Conservation (phyloP, 192 early-diverging fungal genomes). For the Coemansia sp. region DNA sequence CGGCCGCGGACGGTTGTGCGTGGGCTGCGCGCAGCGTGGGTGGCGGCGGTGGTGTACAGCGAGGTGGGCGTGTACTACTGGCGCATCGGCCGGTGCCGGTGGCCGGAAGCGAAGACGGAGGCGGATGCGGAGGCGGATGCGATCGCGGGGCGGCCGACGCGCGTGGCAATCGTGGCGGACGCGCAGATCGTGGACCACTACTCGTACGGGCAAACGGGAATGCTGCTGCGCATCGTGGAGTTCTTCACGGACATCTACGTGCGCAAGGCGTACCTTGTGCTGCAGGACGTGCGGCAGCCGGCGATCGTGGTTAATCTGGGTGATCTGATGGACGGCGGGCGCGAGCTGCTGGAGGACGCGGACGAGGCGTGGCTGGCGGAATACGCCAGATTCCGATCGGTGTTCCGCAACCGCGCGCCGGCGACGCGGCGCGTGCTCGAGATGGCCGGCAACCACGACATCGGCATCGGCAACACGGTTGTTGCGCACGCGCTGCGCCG, state of each 20-base stretch:
- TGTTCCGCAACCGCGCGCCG: conserved; percentile 55
- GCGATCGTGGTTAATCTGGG: conserved; percentile 74
- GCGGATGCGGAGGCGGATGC: neutral
- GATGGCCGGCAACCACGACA: conserved; percentile 92
- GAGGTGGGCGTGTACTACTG: conserved; percentile 38
- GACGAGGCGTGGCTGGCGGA: conserved; percentile 62
- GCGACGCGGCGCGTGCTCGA: conserved; percentile 43
- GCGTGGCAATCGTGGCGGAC: conserved; percentile 78
- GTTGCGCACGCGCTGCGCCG: conserved; percentile 38
- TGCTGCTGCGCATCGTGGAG: conserved; percentile 62
- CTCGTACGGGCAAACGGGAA: conserved; percentile 75
- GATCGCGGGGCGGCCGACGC: neutral
- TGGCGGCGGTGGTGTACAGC: conserved; percentile 26
- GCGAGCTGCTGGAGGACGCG: conserved; percentile 44
- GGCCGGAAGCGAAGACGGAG: conserved; percentile 25
- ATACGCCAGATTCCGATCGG: conserved; percentile 54
- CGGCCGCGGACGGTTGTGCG: conserved; percentile 6
- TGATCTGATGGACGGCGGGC: conserved; percentile 82
- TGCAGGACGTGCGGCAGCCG: conserved; percentile 62
- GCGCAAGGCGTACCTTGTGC: conserved; percentile 68
- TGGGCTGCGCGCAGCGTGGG: conserved; percentile 30
- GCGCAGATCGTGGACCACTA: conserved; percentile 91
- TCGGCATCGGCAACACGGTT: conserved; percentile 74
- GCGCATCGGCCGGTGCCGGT: conserved; percentile 30
- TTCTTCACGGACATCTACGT: conserved; percentile 88